Base-by-base conservation (phyloP, 352 stramenopile genomes). In the Peronospora belbahrii region DNA sequence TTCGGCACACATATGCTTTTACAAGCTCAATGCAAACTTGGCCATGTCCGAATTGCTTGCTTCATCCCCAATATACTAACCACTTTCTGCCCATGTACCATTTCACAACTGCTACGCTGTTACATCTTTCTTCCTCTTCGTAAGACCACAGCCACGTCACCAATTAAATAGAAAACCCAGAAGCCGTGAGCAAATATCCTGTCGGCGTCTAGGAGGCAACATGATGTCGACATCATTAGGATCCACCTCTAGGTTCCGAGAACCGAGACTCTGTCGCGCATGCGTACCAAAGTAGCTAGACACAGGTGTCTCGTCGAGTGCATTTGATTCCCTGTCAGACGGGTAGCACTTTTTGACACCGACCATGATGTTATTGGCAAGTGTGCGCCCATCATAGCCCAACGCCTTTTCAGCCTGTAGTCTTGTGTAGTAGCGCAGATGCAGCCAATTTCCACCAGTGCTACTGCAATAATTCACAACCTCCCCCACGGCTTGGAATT, bases 141-240 rank as follows among this genome's bases (percentile, higher is more conserved):
- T 15, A 46, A 52, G 28, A n/a, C 22, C 15, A 31, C 34, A 46
- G 14, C 14, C 15, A 17, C 46, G 17, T 74, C 52, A 90, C 76
- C 77, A 84, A 41, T 88, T 88, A 82, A 92, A 92, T 74, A 92
- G 61, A 63, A 85, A 92, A 52, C 62, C 72, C 40, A 89, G 56
- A 45, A 92, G 48, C 8, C 80, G 73, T 33, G 80, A 92, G 71
- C 80, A 92, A 62, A 92, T 62, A 49, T 92, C 73, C 50, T 83
- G 65, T 19, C 55, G 77, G 37, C 77, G 77, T 8, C 60, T 67
- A 6, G 80, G 74, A 22, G 80, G 72, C n/a, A 89, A 71, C 77
- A 92, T 85, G 30, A 91, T 82, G 53, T 91, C 80, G 31, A 66
- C 58, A 24, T 91, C 79, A 6, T 60, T 80, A n/a, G 79, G 79